Evolutionary conservation across 257 asterid genomes (phyloP).

Genomic region (Solanum habrochaites): DNA sequence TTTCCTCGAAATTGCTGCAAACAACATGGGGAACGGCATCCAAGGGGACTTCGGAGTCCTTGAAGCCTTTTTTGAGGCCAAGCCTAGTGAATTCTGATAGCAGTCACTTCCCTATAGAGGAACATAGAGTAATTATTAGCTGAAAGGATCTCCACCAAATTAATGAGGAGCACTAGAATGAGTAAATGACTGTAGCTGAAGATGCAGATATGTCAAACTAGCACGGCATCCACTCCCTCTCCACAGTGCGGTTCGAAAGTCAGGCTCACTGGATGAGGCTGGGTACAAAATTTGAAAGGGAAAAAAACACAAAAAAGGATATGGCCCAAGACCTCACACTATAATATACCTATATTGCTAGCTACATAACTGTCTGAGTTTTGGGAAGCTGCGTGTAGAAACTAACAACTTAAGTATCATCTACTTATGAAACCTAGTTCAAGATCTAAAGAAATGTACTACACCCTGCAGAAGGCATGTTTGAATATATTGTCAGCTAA

Average conservation of each 20-base stretch:
- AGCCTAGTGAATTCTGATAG: constrained; percentile 15
- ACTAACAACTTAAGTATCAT: background rate
- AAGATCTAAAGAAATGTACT: background rate
- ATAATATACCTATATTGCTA: background rate
- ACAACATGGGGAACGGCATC: constrained; percentile 73
- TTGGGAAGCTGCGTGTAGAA: background rate
- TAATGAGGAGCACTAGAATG: background rate
- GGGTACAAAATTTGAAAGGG: background rate
- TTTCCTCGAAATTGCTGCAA: constrained; percentile 50
- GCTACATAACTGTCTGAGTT: background rate
- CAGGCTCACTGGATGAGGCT: background rate
- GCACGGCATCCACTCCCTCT: background rate
- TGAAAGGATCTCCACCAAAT: background rate
- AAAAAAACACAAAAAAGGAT: background rate
- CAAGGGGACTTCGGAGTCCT: constrained; percentile 71
- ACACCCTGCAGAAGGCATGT: background rate
- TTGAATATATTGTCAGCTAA: background rate
- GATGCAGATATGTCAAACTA: background rate
- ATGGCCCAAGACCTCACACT: background rate
- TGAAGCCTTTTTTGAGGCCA: constrained; percentile 11
- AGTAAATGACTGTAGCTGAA: too few relatives aligned
- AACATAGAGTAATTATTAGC: background rate
- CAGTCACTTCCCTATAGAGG: constrained; percentile 23
- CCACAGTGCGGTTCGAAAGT: background rate
- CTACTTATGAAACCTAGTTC: background rate